Percentiles rank a stretch among this genome's conserved stretches.
These are phyloP conservation scores for Monosporascus sp. DNA, from an alignment of 2,329 filamentous ascomycete genomes.

Conservation along the genomic window DNA sequence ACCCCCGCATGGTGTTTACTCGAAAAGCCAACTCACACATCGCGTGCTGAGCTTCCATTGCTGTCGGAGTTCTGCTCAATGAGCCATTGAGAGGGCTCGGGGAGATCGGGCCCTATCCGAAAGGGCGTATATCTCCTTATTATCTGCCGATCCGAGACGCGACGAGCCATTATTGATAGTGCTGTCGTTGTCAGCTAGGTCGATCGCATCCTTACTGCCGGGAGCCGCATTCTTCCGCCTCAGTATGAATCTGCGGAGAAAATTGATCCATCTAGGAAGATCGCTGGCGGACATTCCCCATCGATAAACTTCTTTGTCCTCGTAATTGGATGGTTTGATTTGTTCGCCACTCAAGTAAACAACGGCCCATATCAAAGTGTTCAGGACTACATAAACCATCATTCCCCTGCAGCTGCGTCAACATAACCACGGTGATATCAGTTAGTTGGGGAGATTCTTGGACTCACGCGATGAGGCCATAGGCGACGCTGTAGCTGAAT, in stretches of 20 bases:
- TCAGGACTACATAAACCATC: constrained; percentile 49
- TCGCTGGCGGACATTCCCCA: constrained; percentile 47
- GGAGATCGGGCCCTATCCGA: constrained; percentile 5
- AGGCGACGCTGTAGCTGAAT: constrained; percentile 73
- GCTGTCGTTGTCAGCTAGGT: constrained; percentile 26
- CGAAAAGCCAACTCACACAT: background rate
- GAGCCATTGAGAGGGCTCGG: background rate
- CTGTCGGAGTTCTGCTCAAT: background rate
- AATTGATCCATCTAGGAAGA: constrained; percentile 52
- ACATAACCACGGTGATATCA: constrained; percentile 1
- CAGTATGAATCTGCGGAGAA: constrained; percentile 23
- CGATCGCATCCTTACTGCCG: constrained; percentile 20
- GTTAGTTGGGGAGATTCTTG: background rate
- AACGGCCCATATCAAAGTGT: constrained; percentile 45
- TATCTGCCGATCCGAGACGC: constrained; percentile 21
- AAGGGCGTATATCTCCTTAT: constrained; percentile 13
- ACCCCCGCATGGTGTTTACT: background rate
- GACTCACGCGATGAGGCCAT: constrained; percentile 65
- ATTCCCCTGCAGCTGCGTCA: constrained; percentile 34
- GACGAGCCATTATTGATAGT: constrained; percentile 21
- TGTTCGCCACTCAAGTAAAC: constrained; percentile 40
- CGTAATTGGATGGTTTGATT: constrained; percentile 46
- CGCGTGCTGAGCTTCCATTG: background rate
- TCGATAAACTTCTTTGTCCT: constrained; percentile 50
- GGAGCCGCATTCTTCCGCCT: constrained; percentile 7